A percentile compares a stretch with the other conserved stretches of the same genome.
These are phyloP conservation scores for Diaporthe citriasiana DNA, from an alignment of 2,329 filamentous ascomycete genomes.

Conservation along the genomic window DNA sequence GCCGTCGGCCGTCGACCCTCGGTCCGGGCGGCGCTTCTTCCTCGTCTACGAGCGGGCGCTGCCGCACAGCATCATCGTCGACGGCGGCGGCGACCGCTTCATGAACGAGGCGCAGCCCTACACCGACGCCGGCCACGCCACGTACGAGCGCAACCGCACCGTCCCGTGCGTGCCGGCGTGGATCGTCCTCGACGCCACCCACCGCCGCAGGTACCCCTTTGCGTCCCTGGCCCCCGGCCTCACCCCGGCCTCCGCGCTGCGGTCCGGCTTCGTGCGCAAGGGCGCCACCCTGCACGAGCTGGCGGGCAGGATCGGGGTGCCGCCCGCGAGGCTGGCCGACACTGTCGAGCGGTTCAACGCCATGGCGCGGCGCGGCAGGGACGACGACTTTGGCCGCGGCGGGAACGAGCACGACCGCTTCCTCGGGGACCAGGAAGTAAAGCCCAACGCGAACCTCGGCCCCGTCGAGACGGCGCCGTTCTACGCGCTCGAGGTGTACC, in stretches of 20 bases:
- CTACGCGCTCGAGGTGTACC: background rate
- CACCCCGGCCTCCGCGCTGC: background rate
- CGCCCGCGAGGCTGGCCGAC: background rate
- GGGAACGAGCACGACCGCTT: background rate
- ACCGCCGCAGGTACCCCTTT: background rate
- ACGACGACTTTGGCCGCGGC: background rate
- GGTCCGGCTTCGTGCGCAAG: background rate
- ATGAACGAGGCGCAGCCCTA: background rate
- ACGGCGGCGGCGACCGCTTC: background rate
- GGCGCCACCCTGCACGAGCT: background rate
- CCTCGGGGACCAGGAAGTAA: background rate
- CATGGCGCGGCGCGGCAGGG: background rate
- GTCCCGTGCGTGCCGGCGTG: background rate
- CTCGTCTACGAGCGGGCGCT: background rate
- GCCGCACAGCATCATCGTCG: background rate
- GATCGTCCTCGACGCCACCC: background rate
- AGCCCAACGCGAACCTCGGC: background rate
- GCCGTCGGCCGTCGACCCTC: background rate
- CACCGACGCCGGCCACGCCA: background rate
- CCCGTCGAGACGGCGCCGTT: background rate
- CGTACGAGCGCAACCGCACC: background rate
- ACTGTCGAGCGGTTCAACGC: background rate
- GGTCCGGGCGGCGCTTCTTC: background rate
- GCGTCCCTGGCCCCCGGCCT: background rate
- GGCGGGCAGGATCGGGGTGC: background rate